Percentiles rank a stretch among this genome's conserved stretches.
phyloP scores from a whole-genome alignment of 768 basidiomycete genomes.

The Rhodotorula paludigena region DNA sequence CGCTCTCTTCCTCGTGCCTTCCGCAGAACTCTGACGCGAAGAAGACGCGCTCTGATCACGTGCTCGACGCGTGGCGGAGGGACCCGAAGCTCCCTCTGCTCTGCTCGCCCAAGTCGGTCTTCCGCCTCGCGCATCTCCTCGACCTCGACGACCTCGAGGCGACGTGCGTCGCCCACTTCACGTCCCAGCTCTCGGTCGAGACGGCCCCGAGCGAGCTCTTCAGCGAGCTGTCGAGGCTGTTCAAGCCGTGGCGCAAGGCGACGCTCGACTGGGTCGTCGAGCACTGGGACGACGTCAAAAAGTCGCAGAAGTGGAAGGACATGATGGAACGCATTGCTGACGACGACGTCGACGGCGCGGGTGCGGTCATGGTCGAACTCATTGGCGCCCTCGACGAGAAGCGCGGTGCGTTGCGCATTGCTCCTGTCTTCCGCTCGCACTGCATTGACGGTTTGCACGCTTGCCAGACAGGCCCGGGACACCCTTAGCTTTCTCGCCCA shows the following conservation, averaged over 20 bases:
- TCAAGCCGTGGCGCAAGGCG: neutral
- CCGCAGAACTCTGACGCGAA: neutral
- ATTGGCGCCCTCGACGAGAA: neutral
- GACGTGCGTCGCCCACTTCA: neutral
- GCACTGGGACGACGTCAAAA: neutral
- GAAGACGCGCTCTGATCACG: neutral
- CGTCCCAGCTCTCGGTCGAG: neutral
- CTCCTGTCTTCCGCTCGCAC: no score
- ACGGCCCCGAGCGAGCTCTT: neutral
- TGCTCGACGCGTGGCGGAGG: neutral
- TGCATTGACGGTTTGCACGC: no score
- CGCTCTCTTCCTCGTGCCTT: neutral
- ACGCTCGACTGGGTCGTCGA: neutral
- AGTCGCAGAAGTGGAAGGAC: neutral
- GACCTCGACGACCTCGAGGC: neutral
- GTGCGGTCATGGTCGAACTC: neutral
- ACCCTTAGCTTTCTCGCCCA: no score
- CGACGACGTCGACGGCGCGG: neutral
- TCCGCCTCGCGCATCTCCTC: constrained; percentile 2
- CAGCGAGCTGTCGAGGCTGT: neutral
- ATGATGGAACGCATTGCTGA: neutral
- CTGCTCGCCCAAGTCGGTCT: constrained; percentile 7
- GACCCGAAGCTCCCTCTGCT: neutral
- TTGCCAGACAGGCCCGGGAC: no score
- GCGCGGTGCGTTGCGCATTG: no score